A percentile compares a stretch with the other conserved stretches of the same genome.
Conservation (phyloP, 2,329 filamentous ascomycete species). For the Aspergillus persii region DNA sequence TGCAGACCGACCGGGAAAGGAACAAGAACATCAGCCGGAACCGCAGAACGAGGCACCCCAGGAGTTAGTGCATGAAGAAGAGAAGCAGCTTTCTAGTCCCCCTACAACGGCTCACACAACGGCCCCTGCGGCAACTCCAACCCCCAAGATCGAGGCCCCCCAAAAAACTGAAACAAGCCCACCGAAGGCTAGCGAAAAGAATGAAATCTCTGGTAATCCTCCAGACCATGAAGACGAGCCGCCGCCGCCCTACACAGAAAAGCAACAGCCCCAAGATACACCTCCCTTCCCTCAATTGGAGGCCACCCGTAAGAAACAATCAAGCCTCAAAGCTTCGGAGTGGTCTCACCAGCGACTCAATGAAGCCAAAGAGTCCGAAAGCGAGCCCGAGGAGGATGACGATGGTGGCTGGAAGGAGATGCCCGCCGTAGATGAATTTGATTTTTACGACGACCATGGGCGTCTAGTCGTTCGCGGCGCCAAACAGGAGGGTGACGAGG, state of each 20-base stretch:
- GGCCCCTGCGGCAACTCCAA: background rate
- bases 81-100: background rate
- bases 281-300: constrained; percentile 12
- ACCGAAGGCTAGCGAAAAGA: constrained; percentile 7
- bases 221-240: constrained; percentile 7
- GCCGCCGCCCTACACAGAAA: constrained; percentile 17
- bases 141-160: constrained; percentile 3
- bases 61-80: constrained; percentile 1
- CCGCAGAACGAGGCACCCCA: background rate
- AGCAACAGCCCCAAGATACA: constrained; percentile 6
- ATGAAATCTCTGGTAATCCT: background rate
- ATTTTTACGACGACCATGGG: constrained; percentile 94
- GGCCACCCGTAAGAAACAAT: constrained; percentile 21
- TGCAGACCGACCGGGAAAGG: background rate
- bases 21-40: background rate
- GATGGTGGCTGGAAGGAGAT: constrained; percentile 80
- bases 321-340: constrained; percentile 60
- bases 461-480: constrained; percentile 80
- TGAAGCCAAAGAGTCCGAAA: constrained; percentile 42
- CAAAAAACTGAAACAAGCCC: background rate
- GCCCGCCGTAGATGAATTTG: constrained; percentile 88
- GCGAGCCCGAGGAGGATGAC: constrained; percentile 52
- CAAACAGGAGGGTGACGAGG: constrained; percentile 65
- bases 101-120: too few relatives aligned
- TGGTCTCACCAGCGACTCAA: constrained; percentile 86